Evolutionary conservation across 192 early-diverging fungal genomes (phyloP).

Genomic region (Backusella morwellensis): DNA sequence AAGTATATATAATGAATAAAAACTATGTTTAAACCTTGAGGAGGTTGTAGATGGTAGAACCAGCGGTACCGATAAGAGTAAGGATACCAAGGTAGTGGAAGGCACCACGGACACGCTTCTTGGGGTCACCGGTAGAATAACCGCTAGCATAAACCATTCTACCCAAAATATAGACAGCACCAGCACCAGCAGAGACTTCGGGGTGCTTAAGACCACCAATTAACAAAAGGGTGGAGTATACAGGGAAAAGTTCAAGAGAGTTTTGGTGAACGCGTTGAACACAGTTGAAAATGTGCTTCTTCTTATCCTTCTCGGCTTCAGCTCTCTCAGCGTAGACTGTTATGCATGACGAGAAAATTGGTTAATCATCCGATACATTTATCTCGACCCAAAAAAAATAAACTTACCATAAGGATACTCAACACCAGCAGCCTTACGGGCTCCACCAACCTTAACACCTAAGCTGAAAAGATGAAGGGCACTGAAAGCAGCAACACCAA

Average conservation of each 20-base stretch:
- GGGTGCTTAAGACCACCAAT: slow-evolving; percentile 57
- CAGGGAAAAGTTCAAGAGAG: slow-evolving; percentile 61
- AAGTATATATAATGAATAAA: background rate
- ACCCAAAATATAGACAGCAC: slow-evolving; percentile 47
- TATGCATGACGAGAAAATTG: background rate
- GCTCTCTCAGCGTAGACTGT: slow-evolving; percentile 55
- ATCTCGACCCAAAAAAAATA: background rate
- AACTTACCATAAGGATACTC: slow-evolving; percentile 65
- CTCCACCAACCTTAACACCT: slow-evolving; percentile 41
- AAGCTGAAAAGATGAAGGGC: background rate
- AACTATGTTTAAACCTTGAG: slow-evolving; percentile 12
- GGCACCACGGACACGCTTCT: slow-evolving; percentile 48
- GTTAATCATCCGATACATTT: background rate
- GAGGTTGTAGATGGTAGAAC: slow-evolving; percentile 42
- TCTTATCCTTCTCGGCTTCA: slow-evolving; percentile 61
- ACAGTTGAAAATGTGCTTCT: slow-evolving; percentile 75
- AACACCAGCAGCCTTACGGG: slow-evolving; percentile 59
- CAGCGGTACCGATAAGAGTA: slow-evolving; percentile 42
- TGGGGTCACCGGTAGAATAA: slow-evolving; percentile 58
- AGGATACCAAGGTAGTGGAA: slow-evolving; percentile 54
- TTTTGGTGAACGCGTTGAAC: slow-evolving; percentile 63
- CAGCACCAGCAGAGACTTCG: slow-evolving; percentile 45
- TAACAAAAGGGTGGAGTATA: slow-evolving; percentile 51
- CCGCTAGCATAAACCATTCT: slow-evolving; percentile 53
- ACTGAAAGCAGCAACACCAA: slow-evolving; percentile 2